Evolutionary conservation across 2,329 filamentous ascomycete genomes (phyloP).

Genomic region (Hypoxylon sp.): DNA sequence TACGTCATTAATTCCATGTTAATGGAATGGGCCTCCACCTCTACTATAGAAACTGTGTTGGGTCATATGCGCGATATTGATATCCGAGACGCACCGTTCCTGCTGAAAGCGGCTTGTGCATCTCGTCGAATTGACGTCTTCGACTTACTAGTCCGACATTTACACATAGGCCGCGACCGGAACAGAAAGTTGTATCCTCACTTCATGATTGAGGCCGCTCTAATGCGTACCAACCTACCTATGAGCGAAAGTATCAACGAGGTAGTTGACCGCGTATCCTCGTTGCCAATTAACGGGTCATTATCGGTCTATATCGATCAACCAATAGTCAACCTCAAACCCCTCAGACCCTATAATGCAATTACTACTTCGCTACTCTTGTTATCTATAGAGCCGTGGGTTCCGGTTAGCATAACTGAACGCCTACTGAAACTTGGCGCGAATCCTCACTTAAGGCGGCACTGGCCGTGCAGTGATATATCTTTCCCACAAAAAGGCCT

Average conservation of each 20-base stretch:
- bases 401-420: background rate
- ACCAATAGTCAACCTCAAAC: background rate
- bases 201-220: background rate
- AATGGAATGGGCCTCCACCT: background rate
- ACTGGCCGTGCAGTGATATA: background rate
- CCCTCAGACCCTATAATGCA: too few species aligned
- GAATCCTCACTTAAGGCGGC: background rate
- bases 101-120: background rate
- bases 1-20: background rate
- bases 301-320: background rate
- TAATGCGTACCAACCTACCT: background rate
- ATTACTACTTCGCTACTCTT: background rate
- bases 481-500: background rate
- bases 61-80: background rate
- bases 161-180: background rate
- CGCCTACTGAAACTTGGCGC: background rate
- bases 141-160: background rate
- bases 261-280: background rate
- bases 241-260: background rate
- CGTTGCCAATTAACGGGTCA: background rate
- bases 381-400: conserved; percentile 1
- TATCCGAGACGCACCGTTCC: background rate
- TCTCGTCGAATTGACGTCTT: background rate
- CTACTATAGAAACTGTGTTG: background rate
- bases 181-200: background rate